A percentile compares a stretch with the other conserved stretches of the same genome.
Evolutionary conservation across 2,329 filamentous ascomycete species (phyloP).

Genomic region (Juglanconis juglandina): DNA sequence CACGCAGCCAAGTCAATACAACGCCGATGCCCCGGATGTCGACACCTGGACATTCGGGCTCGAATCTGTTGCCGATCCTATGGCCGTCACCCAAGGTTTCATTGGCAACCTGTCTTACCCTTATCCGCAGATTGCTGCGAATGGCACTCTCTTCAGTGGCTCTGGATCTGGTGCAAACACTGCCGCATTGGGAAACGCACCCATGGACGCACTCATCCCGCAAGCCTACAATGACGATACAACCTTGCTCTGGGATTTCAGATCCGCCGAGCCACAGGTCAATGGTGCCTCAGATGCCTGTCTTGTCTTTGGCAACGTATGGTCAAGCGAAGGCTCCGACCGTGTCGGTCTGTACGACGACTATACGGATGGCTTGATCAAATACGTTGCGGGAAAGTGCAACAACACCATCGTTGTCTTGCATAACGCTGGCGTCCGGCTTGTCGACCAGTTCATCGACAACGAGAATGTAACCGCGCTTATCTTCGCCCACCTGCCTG

Average conservation of each 20-base stretch:
- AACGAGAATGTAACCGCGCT: constrained; percentile 63
- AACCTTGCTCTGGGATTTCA: constrained; percentile 58
- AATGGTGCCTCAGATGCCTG: constrained; percentile 59
- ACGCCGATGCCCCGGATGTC: constrained; percentile 29
- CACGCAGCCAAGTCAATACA: constrained; percentile 41
- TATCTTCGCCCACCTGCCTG: constrained; percentile 62
- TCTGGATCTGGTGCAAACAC: constrained; percentile 42
- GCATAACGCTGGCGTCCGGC: constrained; percentile 60
- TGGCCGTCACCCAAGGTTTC: constrained; percentile 30
- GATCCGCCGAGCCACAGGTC: constrained; percentile 44
- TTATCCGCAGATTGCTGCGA: constrained; percentile 31
- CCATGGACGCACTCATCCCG: constrained; percentile 52
- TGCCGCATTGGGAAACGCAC: constrained; percentile 43
- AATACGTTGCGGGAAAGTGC: constrained; percentile 55
- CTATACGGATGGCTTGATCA: constrained; percentile 56
- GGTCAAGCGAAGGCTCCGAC: constrained; percentile 70
- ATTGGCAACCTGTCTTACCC: constrained; percentile 20
- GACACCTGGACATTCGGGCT: constrained; percentile 39
- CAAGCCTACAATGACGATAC: constrained; percentile 54
- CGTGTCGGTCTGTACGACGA: constrained; percentile 62
- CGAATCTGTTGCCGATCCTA: constrained; percentile 31
- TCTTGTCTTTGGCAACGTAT: constrained; percentile 63
- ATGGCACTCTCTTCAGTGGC: constrained; percentile 43
- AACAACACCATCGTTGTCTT: constrained; percentile 62
- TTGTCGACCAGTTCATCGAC: constrained; percentile 60